phyloP scores from a whole-genome alignment of 2,329 filamentous ascomycete genomes.

The Botrytis hyacinthi region DNA sequence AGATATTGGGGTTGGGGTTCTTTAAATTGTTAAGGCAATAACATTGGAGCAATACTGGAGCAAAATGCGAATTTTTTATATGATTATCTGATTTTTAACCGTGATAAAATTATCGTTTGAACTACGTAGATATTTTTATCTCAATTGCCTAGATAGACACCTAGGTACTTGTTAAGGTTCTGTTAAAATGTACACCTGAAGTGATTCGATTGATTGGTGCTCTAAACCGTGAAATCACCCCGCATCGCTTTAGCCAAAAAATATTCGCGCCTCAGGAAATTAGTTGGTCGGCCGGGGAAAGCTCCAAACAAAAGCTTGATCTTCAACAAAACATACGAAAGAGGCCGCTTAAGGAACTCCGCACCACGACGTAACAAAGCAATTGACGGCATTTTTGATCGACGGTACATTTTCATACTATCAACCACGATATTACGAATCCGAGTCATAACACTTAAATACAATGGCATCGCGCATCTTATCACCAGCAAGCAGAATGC shows the following conservation, averaged over 20 bases:
- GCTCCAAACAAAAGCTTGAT: conserved; percentile 18
- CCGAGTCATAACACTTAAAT: neutral
- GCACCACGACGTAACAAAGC: conserved; percentile 9
- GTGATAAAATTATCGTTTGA: neutral
- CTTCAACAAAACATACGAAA: conserved; percentile 1
- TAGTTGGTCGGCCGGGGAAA: conserved; percentile 15
- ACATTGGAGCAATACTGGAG: neutral
- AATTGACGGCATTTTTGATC: neutral
- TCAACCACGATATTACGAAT: neutral
- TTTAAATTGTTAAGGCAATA: conserved; percentile 11
- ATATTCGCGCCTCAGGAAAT: conserved; percentile 16
- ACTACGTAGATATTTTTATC: neutral
- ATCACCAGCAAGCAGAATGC: conserved; percentile 41
- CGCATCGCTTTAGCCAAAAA: conserved; percentile 4
- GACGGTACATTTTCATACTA: neutral
- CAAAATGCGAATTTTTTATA: neutral
- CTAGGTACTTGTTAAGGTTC: neutral
- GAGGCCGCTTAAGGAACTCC: conserved; percentile 1
- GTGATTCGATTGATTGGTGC: neutral
- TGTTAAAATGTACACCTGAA: neutral
- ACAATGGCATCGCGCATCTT: conserved; percentile 47
- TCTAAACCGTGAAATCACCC: conserved; percentile 11
- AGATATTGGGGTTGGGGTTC: neutral
- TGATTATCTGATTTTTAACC: neutral
- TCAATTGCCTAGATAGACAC: neutral